Evolutionary conservation across 306 rosid species (phyloP).

Genomic region (Malus fusca): DNA sequence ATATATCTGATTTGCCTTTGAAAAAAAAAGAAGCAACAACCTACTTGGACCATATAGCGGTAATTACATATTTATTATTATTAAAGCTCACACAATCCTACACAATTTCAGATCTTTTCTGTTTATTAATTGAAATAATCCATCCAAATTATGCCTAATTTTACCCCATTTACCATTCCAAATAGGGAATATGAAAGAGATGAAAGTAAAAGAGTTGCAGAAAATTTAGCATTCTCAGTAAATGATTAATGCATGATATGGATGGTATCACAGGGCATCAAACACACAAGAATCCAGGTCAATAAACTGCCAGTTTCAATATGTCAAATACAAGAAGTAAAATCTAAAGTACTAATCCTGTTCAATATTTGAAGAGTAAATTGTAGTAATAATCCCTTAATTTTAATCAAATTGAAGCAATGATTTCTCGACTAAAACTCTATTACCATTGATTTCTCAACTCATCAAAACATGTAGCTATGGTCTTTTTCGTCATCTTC

Average conservation of each 20-base stretch:
- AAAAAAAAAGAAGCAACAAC: too few relatives aligned
- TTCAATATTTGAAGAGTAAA: too few relatives aligned
- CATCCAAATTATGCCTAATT: not conserved
- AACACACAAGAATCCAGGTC: not conserved
- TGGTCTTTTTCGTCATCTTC: too few relatives aligned
- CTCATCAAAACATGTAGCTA: too few relatives aligned
- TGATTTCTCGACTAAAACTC: too few relatives aligned
- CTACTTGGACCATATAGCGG: not conserved
- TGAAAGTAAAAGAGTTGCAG: not conserved
- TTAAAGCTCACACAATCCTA: not conserved
- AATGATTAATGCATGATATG: not conserved
- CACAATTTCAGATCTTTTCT: not conserved
- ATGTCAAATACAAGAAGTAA: too few relatives aligned
- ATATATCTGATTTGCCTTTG: too few relatives aligned
- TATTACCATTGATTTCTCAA: too few relatives aligned
- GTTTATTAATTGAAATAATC: not conserved
- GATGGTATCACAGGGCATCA: not conserved
- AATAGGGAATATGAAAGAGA: not conserved
- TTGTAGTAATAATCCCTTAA: too few relatives aligned
- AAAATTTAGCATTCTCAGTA: not conserved
- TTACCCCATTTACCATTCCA: not conserved
- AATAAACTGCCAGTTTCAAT: too few relatives aligned
- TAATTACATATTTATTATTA: constrained; percentile 11
- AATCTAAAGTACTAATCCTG: too few relatives aligned
- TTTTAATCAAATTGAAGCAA: too few relatives aligned